Base-by-base conservation (phyloP, 441 rosid species). In the Hypseocharis bilobata region DNA sequence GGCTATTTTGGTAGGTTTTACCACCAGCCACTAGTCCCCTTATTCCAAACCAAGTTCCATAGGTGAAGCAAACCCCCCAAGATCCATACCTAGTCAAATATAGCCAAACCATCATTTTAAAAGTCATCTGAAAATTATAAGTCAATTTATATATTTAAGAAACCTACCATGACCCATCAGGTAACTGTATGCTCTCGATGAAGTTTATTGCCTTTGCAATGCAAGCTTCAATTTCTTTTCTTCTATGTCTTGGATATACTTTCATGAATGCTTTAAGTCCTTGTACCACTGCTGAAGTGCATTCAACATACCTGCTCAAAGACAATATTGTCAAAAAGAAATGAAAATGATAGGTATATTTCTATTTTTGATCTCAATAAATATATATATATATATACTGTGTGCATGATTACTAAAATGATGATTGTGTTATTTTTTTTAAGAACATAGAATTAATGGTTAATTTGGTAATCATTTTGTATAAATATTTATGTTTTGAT, bases 21-120 rank as follows among this genome's bases (percentile, higher is more conserved):
- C 98, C 94, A 4, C 78, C 90, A 69, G 92, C 96, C 56, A 82
- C 86, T 71, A 92, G 77, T 29, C 92, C 96, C 67, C 77, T 84
- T 68, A 92, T 79, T 57, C 96, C 96, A 72, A 89, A 92, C 98
- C 96, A 89, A 8, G 82, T 83, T 61, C 82, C 96, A 51, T 92
- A 88, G 22, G 94, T 92, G 83, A 86, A 92, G 85, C 98, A 89
- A 68, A 92, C 93, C 63, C 76, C 96, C 96, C 96, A 92, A 44
- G 98, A 89, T 32, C 98, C 98, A 76, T 89, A 86, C 98, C 98
- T 89, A 66, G 40, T 20, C 14, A 76, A 14, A 34, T 71, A 44
- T 45, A 3, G n/a, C n/a, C n/a, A n/a, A n/a, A n/a, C n/a, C n/a
- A n/a, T n/a, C n/a, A n/a, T n/a, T n/a, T n/a, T n/a, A n/a, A n/a